Evolutionary conservation across 495 filamentous ascomycete species (phyloP), one percentile per base, ranked within the genome.

Genomic region (Aspergillus sparsus): DNA sequence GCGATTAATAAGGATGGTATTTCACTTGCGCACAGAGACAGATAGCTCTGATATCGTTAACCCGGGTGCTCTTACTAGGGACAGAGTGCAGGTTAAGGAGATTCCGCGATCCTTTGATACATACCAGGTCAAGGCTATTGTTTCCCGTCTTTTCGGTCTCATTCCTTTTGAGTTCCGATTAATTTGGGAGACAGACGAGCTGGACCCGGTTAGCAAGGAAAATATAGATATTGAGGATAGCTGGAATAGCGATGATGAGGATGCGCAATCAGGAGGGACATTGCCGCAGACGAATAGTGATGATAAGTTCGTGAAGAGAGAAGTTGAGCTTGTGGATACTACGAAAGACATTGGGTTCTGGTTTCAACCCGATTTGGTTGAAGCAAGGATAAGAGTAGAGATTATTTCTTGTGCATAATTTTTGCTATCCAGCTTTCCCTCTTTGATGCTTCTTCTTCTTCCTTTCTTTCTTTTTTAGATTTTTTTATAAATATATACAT

Each of bases 101-200:
- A 80, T 98, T 10, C 94, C 94, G 2, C 87, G 82, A 61, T 82
- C 83, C 4, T 86, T 91, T 67, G 85, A 89, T 62, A 84, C 89
- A n/a, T 97, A 95, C 64, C 81, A 83, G 16, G 79, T 97, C 21
- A 89, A 94, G 67, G 89, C 88, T 0, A 76, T 96, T 13, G 88
- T 88, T 0, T 89, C 87, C 6, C 84, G 83, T 57, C 68, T 88
- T 62, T 93, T 95, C 70, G 78, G 77, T 7, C 66, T 92, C 32
- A 67, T 72, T 47, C 88, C 91, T 10, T 77, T 89, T 64, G 71
- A 74, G 39, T 71, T 93, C 49, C 77, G 80, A 58, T 65, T 98
- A 55, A 73, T 92, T 11, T 90, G 86, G 86, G 89, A 94, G 74
- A 93, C 91, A 15, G 87, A 90, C 53, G 89, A 95, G 69, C 87